Conservation (phyloP, 129 eudicot species). For the Centaurea solstitialis region DNA sequence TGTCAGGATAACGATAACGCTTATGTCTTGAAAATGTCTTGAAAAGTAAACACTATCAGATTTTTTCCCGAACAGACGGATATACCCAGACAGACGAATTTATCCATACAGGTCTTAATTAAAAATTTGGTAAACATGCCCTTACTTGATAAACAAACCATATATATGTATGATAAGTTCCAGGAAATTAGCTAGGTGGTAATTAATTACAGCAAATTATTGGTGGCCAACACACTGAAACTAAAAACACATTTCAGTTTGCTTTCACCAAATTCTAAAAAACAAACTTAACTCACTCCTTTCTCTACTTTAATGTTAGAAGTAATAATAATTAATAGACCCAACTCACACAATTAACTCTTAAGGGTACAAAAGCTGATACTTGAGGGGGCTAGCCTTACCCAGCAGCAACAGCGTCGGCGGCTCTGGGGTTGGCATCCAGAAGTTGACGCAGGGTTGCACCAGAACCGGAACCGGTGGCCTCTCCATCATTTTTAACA, state of each 20-base stretch:
- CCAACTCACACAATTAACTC: conserved; percentile 48
- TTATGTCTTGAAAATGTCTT: too few species aligned
- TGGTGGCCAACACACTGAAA: conserved; percentile 38
- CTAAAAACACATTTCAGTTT: conserved; percentile 43
- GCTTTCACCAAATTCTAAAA: conserved; percentile 18
- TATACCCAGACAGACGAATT: too few species aligned
- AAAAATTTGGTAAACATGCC: too few species aligned
- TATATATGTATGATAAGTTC: not conserved
- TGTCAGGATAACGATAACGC: too few species aligned
- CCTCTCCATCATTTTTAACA: conserved; percentile 42
- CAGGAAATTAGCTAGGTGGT: conserved; percentile 2
- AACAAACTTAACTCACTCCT: conserved; percentile 16
- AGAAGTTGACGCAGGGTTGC: conserved; percentile 73
- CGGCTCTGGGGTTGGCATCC: conserved; percentile 53
- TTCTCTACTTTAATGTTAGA: conserved; percentile 55
- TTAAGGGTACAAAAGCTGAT: not conserved
- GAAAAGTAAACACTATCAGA: too few species aligned
- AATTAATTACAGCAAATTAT: conserved; percentile 23
- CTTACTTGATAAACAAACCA: conserved; percentile 12
- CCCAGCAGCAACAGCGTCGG: conserved; percentile 65
- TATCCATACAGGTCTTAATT: too few species aligned
- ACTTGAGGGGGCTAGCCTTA: conserved; percentile 40
- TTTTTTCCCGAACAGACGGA: too few species aligned
- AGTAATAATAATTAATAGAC: conserved; percentile 53
- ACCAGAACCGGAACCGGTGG: conserved; percentile 45